Base-by-base conservation (phyloP, 768 basidiomycete species). In the Rubroboletus satanas region DNA sequence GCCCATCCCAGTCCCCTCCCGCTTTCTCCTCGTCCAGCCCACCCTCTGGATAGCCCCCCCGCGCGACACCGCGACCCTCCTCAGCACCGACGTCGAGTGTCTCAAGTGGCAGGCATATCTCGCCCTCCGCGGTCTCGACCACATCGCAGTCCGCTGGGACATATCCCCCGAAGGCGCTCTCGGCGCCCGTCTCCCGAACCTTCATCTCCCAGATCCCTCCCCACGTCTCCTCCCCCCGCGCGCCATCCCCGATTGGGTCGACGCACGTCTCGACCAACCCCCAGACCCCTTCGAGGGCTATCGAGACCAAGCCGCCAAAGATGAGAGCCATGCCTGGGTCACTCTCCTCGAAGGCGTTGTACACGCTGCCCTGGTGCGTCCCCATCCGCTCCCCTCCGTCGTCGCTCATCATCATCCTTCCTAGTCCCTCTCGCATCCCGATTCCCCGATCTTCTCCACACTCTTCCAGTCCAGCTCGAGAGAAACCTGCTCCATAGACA, bases 101-200 rank as follows among this genome's bases (percentile, higher is more conserved):
- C 80, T 93, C 66, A 92, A 90, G 72, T 93, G 90, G 90, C 91
- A 93, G 69, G 88, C 91, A 0, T 91, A 87, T 62, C 26, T 81
- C 87, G 45, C 84, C 7, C 72, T 82, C 8, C 74, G 87, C 54
- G 83, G 82, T 8, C 64, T 88, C 55, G 65, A 62, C 18, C 58
- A 68, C 61, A 70, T 89, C 51, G 71, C 69, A 21, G 67, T 91
- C 14, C 82, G 88, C 42, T 87, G 82, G 73, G 87, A 92, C 69
- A 75, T 93, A 29, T 67, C 79, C 15, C 75, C 81, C 23, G 83
- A 88, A 49, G 91, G 91, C 33, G 86, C 82, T 6, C 70, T 89
- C 37, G 87, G 83, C 54, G 78, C 77, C 3, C 77, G 83, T 17
- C 78, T 93, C 6, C 91, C 91, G 1, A 84, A 84, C 61, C 71